A percentile compares a stretch with the other conserved stretches of the same genome.
Conservation (phyloP, 106 monocot genomes). For the Dioscorea alata region DNA sequence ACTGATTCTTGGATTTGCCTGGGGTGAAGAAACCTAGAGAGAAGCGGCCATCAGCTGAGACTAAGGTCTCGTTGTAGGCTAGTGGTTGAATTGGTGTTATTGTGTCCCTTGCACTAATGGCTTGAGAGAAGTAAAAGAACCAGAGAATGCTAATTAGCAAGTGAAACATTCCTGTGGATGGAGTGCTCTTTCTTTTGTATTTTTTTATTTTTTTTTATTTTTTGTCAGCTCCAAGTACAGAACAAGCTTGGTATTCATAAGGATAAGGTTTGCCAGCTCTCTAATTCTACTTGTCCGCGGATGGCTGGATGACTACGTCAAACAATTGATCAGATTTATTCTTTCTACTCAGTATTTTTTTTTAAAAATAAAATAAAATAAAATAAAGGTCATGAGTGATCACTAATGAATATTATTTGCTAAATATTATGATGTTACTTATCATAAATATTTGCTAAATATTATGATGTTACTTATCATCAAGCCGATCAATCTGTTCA, state of each 20-base stretch:
- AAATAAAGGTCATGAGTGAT: too few relatives aligned
- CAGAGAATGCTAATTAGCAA: background rate
- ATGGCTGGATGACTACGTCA: too few relatives aligned
- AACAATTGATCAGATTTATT: too few relatives aligned
- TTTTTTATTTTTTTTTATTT: too few relatives aligned
- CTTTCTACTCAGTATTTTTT: too few relatives aligned
- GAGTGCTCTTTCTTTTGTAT: background rate
- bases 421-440: too few relatives aligned
- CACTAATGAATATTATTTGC: too few relatives aligned
- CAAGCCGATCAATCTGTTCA: too few relatives aligned
- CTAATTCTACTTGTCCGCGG: background rate
- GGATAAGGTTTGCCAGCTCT: background rate
- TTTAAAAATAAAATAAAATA: too few relatives aligned
- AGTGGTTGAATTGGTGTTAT: background rate
- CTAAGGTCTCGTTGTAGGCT: background rate
- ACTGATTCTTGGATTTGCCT: background rate
- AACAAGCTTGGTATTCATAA: background rate
- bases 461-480: too few relatives aligned
- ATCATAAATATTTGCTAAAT: too few relatives aligned
- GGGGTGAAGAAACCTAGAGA: slow-evolving; percentile 3
- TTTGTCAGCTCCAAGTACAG: background rate
- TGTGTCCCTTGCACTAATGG: slow-evolving; percentile 2
- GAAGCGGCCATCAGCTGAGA: slow-evolving; percentile 1
- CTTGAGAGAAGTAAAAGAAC: too few relatives aligned
- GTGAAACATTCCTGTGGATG: background rate